A percentile compares a stretch with the other conserved stretches of the same genome.
Evolutionary conservation across 2,329 filamentous ascomycete species (phyloP).

Genomic region (Leptoxyphium fumago): DNA sequence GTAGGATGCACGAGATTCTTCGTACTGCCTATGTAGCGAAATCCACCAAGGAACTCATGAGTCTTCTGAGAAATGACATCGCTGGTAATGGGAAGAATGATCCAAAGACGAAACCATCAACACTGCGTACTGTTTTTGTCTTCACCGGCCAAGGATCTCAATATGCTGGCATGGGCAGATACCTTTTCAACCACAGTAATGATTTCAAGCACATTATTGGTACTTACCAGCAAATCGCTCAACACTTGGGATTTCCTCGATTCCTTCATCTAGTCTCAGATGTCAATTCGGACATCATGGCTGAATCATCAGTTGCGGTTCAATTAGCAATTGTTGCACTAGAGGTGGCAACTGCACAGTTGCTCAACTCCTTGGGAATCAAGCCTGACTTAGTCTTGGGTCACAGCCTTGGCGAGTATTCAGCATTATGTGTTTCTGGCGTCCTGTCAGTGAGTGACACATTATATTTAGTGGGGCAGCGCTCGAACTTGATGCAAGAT

Average conservation of each 20-base stretch:
- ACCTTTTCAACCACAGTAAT: conserved; percentile 15
- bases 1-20: conserved; percentile 29
- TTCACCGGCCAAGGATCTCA: conserved; percentile 26
- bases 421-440: conserved; percentile 22
- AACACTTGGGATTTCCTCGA: conserved; percentile 18
- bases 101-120: too few relatives aligned
- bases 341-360: conserved; percentile 26
- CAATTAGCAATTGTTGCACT: conserved; percentile 27
- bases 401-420: conserved; percentile 26
- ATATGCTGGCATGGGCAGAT: conserved; percentile 12
- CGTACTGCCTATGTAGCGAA: conserved; percentile 16
- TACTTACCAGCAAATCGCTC: conserved; percentile 6
- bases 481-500: conserved; percentile 19
- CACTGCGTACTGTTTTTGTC: conserved; percentile 16
- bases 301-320: conserved; percentile 7
- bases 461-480: conserved; percentile 21
- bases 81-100: too few relatives aligned
- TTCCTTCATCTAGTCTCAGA: conserved; percentile 14
- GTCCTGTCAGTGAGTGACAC: conserved; percentile 21
- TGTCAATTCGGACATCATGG: conserved; percentile 2
- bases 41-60: too few relatives aligned
- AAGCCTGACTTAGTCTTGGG: conserved; percentile 15
- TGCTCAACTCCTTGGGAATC: conserved; percentile 16
- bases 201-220: not conserved
- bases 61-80: too few relatives aligned